These are phyloP conservation scores for Plantago ovata DNA, from an alignment of 257 asterid species.

Conservation along the genomic window DNA sequence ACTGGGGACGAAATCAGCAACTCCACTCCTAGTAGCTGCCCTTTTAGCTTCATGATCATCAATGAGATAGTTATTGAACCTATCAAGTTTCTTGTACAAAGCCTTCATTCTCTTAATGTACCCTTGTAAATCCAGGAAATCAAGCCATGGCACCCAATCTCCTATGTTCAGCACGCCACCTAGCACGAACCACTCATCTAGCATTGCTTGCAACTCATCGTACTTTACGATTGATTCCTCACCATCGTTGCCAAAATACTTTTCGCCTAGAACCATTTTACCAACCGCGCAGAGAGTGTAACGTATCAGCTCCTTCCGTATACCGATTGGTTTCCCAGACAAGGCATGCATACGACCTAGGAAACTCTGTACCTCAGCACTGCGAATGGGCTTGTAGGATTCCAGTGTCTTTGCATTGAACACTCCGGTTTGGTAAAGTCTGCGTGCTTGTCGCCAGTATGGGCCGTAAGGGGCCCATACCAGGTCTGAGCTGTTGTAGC, in stretches of 20 bases:
- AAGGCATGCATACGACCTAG: not conserved
- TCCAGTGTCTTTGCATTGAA: not conserved
- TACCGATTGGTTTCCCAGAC: not conserved
- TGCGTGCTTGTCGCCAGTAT: slow-evolving; percentile 4
- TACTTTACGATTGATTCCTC: not conserved
- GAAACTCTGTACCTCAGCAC: not conserved
- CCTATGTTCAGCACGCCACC: not conserved
- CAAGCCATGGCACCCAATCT: slow-evolving; percentile 1
- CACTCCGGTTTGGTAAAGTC: not conserved
- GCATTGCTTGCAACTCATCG: not conserved
- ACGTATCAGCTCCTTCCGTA: not conserved
- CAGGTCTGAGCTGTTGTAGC: not conserved
- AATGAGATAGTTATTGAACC: slow-evolving; percentile 1
- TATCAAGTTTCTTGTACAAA: slow-evolving; percentile 5
- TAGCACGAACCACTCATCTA: slow-evolving; percentile 1
- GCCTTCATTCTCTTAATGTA: slow-evolving; percentile 4
- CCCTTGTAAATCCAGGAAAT: not conserved
- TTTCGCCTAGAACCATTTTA: not conserved
- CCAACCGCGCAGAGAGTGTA: not conserved
- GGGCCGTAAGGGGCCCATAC: not conserved
- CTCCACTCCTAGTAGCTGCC: too few species aligned
- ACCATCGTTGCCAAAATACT: not conserved
- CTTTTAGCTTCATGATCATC: slow-evolving; percentile 9
- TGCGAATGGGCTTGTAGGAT: not conserved
- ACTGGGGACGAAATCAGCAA: not conserved